These are phyloP conservation scores for Brassica incana DNA, from an alignment of 345 rosid genomes.

Conservation along the genomic window DNA sequence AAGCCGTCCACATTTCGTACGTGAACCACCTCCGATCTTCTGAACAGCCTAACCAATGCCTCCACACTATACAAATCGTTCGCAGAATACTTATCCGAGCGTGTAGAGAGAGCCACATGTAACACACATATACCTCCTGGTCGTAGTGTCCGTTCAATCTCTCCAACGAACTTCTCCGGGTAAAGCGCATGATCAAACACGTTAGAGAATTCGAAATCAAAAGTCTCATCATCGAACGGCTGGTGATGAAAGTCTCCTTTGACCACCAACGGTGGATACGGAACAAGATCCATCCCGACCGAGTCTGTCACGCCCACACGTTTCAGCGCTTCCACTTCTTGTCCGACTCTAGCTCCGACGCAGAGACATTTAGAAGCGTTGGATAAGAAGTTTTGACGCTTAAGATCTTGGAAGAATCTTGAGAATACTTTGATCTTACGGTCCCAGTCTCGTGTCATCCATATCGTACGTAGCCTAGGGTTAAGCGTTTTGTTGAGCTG, in stretches of 20 bases:
- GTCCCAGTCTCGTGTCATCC: conserved; percentile 90
- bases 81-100: conserved; percentile 80
- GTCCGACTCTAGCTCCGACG: conserved; percentile 85
- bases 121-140: conserved; percentile 65
- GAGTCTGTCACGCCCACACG: conserved; percentile 64
- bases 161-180: conserved; percentile 69
- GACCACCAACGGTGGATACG: conserved; percentile 71
- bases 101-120: conserved; percentile 66
- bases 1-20: conserved; percentile 74
- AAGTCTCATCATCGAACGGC: conserved; percentile 67
- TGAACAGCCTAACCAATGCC: conserved; percentile 58
- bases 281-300: conserved; percentile 82
- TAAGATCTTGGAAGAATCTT: conserved; percentile 52
- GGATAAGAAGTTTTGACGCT: conserved; percentile 44
- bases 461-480: conserved; percentile 64
- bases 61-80: conserved; percentile 65
- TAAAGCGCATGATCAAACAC: conserved; percentile 90
- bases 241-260: conserved; percentile 80
- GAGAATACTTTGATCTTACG: conserved; percentile 74
- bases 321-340: conserved; percentile 76
- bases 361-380: conserved; percentile 61
- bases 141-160: conserved; percentile 83
- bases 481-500: conserved; percentile 92
- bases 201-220: conserved; percentile 89
- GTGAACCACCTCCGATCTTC: conserved; percentile 55